These are phyloP conservation scores for Phytophthora ramorum DNA, from an alignment of 352 stramenopile genomes.

Conservation along the genomic window DNA sequence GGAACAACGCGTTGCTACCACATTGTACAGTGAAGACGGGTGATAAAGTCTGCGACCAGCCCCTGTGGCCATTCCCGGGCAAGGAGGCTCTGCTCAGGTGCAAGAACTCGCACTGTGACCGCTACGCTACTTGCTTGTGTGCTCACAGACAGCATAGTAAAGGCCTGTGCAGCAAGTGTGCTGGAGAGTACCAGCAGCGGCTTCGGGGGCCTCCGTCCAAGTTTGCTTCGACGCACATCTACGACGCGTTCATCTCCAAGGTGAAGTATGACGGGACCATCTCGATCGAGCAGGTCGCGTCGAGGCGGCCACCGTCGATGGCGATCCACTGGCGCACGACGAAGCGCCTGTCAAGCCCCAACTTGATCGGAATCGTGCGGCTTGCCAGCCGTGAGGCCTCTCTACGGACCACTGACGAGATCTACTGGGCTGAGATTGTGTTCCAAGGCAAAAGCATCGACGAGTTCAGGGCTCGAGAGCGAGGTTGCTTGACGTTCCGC, in stretches of 20 bases:
- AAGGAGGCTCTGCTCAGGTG: slow-evolving; percentile 40
- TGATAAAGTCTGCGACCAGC: slow-evolving; percentile 72
- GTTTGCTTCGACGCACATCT: slow-evolving; percentile 84
- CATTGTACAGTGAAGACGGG: slow-evolving; percentile 64
- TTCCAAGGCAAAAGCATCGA: slow-evolving; percentile 74
- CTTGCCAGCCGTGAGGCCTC: slow-evolving; percentile 58
- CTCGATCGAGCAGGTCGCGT: slow-evolving; percentile 64
- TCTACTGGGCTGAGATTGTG: slow-evolving; percentile 83
- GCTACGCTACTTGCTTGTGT: slow-evolving; percentile 68
- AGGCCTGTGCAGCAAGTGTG: slow-evolving; percentile 72
- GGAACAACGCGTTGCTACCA: slow-evolving; percentile 81
- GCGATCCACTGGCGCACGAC: slow-evolving; percentile 86
- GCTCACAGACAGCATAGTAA: slow-evolving; percentile 56
- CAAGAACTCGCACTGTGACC: slow-evolving; percentile 57
- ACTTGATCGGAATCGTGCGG: slow-evolving; percentile 83
- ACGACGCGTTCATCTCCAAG: slow-evolving; percentile 57
- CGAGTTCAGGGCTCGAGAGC: slow-evolving; percentile 71
- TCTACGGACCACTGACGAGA: slow-evolving; percentile 52
- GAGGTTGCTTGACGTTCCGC: slow-evolving; percentile 67
- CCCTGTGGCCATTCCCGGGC: slow-evolving; percentile 64
- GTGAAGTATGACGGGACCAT: slow-evolving; percentile 73
- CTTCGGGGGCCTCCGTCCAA: slow-evolving; percentile 61
- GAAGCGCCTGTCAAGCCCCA: slow-evolving; percentile 75
- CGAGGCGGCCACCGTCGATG: slow-evolving; percentile 59
- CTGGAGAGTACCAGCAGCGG: slow-evolving; percentile 50